A percentile compares a stretch with the other conserved stretches of the same genome.
Conservation (phyloP, 805 yeast species). For the Barnettozyma siamensis region DNA sequence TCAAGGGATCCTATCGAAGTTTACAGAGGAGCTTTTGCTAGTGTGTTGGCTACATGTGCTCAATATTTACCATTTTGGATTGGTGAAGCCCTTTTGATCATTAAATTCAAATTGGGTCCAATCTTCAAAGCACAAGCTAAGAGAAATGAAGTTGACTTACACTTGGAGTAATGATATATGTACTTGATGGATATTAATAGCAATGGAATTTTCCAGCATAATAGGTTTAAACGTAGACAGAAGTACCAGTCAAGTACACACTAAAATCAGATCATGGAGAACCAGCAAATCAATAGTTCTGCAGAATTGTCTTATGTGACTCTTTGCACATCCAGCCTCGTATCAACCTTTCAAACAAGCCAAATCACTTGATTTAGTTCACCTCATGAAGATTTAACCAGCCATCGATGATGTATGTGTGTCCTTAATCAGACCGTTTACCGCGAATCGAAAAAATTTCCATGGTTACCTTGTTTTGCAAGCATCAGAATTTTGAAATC, state of each 20-base stretch:
- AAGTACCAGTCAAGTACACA: no score
- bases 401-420: neutral
- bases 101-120: conserved; percentile 35
- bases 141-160: conserved; percentile 14
- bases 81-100: conserved; percentile 34
- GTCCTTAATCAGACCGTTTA: no score
- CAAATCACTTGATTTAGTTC: neutral
- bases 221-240: no score
- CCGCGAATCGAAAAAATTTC: neutral
- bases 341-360: neutral
- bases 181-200: no score
- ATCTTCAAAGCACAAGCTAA: conserved; percentile 28
- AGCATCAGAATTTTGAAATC: no score
- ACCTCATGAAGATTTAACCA: neutral
- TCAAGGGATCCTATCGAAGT: conserved; percentile 39
- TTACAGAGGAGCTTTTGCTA: conserved; percentile 50
- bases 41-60: conserved; percentile 30
- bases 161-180: conserved; percentile 13
- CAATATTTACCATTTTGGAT: conserved; percentile 42
- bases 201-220: no score
- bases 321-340: neutral
- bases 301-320: neutral
- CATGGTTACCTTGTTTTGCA: neutral
- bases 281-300: neutral
- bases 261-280: neutral